Conservation (phyloP, 2,329 filamentous ascomycete species). For the Penicillium sp. region DNA sequence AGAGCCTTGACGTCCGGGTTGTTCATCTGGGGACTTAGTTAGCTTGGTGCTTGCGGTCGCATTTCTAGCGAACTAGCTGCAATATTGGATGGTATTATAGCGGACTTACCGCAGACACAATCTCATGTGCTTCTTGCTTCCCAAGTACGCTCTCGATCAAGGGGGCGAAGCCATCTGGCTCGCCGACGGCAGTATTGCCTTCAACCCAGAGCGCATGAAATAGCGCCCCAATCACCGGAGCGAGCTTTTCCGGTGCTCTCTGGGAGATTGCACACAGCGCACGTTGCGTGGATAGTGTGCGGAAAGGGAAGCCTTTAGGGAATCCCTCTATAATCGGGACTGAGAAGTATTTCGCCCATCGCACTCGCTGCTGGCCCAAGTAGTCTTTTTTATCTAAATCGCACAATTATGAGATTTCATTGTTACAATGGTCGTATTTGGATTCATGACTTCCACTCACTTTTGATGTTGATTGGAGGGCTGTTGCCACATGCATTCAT, state of each 20-base stretch:
- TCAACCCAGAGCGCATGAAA: constrained; percentile 55
- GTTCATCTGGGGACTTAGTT: constrained; percentile 11
- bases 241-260: constrained; percentile 41
- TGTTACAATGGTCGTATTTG: background rate
- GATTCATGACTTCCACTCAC: background rate
- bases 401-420: constrained; percentile 30
- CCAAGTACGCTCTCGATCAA: constrained; percentile 49
- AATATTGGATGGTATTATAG: too few relatives aligned
- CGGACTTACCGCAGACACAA: constrained; percentile 40
- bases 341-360: constrained; percentile 53
- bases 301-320: constrained; percentile 53
- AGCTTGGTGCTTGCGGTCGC: background rate
- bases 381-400: constrained; percentile 58
- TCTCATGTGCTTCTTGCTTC: constrained; percentile 39
- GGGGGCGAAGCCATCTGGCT: constrained; percentile 43
- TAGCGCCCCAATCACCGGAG: constrained; percentile 44
- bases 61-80: background rate
- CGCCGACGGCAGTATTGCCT: constrained; percentile 41
- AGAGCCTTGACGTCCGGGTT: constrained; percentile 45
- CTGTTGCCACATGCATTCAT: constrained; percentile 15
- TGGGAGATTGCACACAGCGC: constrained; percentile 49
- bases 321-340: constrained; percentile 48
- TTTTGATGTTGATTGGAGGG: constrained; percentile 12
- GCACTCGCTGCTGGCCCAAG: constrained; percentile 52
- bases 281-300: constrained; percentile 52